These are phyloP conservation scores for Tolypocladium pustulatum DNA, from an alignment of 2,329 filamentous ascomycete genomes.

Conservation along the genomic window DNA sequence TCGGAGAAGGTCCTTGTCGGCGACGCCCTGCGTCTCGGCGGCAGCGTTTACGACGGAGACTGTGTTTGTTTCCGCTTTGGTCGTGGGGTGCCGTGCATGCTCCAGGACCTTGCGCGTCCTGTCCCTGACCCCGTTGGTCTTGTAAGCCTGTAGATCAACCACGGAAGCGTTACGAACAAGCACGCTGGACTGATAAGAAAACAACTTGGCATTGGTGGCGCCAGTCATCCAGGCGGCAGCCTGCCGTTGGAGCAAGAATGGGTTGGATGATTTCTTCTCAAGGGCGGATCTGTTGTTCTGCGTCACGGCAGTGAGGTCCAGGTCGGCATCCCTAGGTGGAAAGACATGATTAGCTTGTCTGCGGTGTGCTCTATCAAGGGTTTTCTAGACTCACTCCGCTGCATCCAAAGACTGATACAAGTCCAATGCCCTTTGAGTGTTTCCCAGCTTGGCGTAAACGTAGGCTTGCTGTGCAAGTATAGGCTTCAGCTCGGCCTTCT, in stretches of 20 bases:
- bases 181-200: conserved; percentile 54
- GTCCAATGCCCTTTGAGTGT: conserved; percentile 52
- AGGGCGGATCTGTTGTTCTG: conserved; percentile 50
- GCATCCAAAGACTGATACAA: conserved; percentile 52
- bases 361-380: background rate
- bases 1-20: conserved; percentile 59
- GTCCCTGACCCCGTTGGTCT: conserved; percentile 49
- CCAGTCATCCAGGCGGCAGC: conserved; percentile 43
- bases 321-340: conserved; percentile 48
- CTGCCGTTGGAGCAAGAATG: conserved; percentile 55
- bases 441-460: conserved; percentile 56
- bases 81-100: conserved; percentile 15
- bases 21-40: conserved; percentile 54
- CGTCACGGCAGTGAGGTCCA: conserved; percentile 54
- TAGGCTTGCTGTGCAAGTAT: conserved; percentile 70
- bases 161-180: conserved; percentile 51
- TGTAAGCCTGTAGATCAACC: conserved; percentile 55
- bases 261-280: conserved; percentile 40
- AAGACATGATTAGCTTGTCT: background rate
- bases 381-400: conserved; percentile 40
- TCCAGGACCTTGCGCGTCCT: conserved; percentile 33
- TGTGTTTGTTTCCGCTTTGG: conserved; percentile 22
- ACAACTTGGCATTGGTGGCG: conserved; percentile 52
- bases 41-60: conserved; percentile 55
- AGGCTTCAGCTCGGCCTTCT: conserved; percentile 61